Percentiles rank a stretch among this genome's conserved stretches.
phyloP scores from a whole-genome alignment of 148 eudicot genomes.

The Silene conica region DNA sequence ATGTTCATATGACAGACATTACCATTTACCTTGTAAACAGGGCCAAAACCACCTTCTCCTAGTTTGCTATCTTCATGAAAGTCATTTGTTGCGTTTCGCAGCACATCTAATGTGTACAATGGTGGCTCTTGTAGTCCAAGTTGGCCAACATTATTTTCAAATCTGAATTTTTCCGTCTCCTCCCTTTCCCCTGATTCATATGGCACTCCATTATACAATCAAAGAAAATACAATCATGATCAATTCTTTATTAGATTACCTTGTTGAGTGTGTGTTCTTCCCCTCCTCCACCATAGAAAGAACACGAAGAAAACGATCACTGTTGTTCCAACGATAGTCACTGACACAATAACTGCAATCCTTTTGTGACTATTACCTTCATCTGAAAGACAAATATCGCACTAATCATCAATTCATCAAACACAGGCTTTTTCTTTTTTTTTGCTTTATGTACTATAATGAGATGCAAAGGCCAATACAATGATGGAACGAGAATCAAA shows the following conservation, averaged over 20 bases:
- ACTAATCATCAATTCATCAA: not conserved
- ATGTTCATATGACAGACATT: constrained; percentile 10
- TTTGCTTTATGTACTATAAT: not conserved
- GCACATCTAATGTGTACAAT: constrained; percentile 26
- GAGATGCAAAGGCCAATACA: not conserved
- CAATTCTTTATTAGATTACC: constrained; percentile 20
- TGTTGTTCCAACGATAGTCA: constrained; percentile 13
- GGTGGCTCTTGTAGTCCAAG: constrained; percentile 36
- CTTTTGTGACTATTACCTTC: constrained; percentile 12
- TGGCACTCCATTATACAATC: not conserved
- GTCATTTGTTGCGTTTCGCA: constrained; percentile 29
- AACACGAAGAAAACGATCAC: constrained; percentile 4
- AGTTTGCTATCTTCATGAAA: constrained; percentile 30
- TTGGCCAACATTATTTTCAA: constrained; percentile 17
- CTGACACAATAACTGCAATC: constrained; percentile 23
- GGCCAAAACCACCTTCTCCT: constrained; percentile 45
- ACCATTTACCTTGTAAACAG: constrained; percentile 51
- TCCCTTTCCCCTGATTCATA: constrained; percentile 23
- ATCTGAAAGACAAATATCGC: constrained; percentile 19
- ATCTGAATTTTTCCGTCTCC: constrained; percentile 10
- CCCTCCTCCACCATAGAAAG: constrained; percentile 20
- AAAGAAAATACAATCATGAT: not conserved
- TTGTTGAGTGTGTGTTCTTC: not conserved
- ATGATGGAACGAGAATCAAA: too few relatives aligned
- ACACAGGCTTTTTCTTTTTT: not conserved